A percentile compares a stretch with the other conserved stretches of the same genome.
Evolutionary conservation across 108 stramenopile genomes (phyloP).

Genomic region (Cyclotella sp.): DNA sequence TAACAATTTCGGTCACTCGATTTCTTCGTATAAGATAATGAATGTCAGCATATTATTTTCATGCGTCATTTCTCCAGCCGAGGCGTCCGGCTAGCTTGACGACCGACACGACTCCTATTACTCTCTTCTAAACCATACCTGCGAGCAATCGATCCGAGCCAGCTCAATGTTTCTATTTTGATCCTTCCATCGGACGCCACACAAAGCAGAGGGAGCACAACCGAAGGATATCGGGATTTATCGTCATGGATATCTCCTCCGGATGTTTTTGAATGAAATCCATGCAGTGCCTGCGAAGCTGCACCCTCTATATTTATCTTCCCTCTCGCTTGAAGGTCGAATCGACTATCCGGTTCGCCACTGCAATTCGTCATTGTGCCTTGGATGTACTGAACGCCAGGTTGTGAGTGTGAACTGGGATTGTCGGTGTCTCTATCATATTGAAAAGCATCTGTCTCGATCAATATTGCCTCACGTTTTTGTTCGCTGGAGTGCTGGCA

Average conservation of each 20-base stretch:
- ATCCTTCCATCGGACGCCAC: slow-evolving; percentile 68
- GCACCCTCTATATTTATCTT: slow-evolving; percentile 88
- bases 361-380: slow-evolving; percentile 81
- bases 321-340: slow-evolving; percentile 69
- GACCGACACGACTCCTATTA: slow-evolving; percentile 53
- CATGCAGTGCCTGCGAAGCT: slow-evolving; percentile 73
- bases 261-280: slow-evolving; percentile 53
- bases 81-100: slow-evolving; percentile 63
- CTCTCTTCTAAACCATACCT: slow-evolving; percentile 84
- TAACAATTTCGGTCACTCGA: too few relatives aligned
- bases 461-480: slow-evolving; percentile 27
- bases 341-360: slow-evolving; percentile 89
- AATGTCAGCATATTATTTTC: too few relatives aligned
- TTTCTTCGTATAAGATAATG: too few relatives aligned
- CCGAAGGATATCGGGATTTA: not conserved
- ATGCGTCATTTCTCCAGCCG: slow-evolving; percentile 20
- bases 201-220: slow-evolving; percentile 61
- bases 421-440: not conserved
- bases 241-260: slow-evolving; percentile 11
- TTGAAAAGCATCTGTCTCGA: slow-evolving; percentile 45
- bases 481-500: slow-evolving; percentile 14
- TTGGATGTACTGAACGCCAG: slow-evolving; percentile 55
- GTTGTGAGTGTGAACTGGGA: not conserved
- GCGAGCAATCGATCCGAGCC: slow-evolving; percentile 87
- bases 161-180: slow-evolving; percentile 79